Percentiles rank a stretch among this genome's conserved stretches.
Conservation (phyloP, 208 protist genomes). For the Trypanosoma caninum region DNA sequence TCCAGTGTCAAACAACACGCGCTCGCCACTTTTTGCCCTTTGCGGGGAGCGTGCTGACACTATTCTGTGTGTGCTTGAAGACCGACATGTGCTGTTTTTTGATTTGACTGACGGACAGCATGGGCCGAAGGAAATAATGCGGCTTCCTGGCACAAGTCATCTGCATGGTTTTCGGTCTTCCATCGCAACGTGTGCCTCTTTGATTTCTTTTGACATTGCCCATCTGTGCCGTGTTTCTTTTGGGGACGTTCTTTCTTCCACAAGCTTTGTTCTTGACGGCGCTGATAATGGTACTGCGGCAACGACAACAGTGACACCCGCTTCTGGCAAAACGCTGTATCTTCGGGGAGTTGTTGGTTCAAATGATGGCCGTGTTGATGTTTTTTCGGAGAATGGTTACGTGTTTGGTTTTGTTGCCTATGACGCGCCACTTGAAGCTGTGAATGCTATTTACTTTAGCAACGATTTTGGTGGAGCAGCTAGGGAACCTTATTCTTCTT, state of each 20-base stretch:
- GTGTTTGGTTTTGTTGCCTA: slow-evolving; percentile 71
- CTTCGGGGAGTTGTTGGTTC: slow-evolving; percentile 66
- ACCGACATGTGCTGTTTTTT: slow-evolving; percentile 49
- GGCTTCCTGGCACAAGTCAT: slow-evolving; percentile 27
- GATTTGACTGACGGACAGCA: slow-evolving; percentile 24
- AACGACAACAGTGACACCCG: not conserved
- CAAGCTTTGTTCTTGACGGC: not conserved
- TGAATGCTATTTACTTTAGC: slow-evolving; percentile 41
- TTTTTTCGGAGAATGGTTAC: slow-evolving; percentile 72
- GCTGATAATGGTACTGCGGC: not conserved
- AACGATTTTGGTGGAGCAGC: not conserved
- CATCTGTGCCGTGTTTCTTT: slow-evolving; percentile 37
- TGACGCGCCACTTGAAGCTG: slow-evolving; percentile 46
- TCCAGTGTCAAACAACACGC: not conserved
- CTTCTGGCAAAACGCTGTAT: slow-evolving; percentile 22
- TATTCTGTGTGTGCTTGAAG: slow-evolving; percentile 48
- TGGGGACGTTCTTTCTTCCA: no score
- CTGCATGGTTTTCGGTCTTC: not conserved
- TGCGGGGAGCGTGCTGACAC: slow-evolving; percentile 39
- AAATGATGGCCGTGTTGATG: slow-evolving; percentile 68
- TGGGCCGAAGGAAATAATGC: slow-evolving; percentile 43
- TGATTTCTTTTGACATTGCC: slow-evolving; percentile 58
- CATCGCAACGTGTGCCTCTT: slow-evolving; percentile 39
- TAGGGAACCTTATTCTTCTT: no score
- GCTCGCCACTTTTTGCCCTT: slow-evolving; percentile 36